phyloP scores from a whole-genome alignment of 768 basidiomycete genomes.

The Trametes cinnabarina region DNA sequence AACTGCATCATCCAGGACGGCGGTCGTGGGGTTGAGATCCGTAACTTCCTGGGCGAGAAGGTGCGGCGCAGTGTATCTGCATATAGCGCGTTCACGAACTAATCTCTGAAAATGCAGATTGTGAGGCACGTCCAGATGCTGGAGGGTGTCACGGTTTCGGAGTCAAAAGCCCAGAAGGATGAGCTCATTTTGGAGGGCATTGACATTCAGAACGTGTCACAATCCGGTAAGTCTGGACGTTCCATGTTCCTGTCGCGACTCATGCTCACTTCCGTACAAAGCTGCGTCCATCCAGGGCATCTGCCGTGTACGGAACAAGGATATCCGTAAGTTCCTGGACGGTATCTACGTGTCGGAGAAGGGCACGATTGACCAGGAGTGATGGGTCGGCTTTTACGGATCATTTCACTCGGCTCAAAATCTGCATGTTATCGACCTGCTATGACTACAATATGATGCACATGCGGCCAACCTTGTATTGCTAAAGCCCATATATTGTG shows the following conservation, averaged over 20 bases:
- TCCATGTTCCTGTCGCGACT: background rate
- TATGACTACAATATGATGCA: constrained; percentile 31
- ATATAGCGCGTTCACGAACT: background rate
- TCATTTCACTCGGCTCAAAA: constrained; percentile 26
- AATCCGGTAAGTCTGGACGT: constrained; percentile 62
- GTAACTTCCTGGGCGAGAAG: constrained; percentile 95
- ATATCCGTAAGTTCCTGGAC: constrained; percentile 98
- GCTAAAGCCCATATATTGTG: background rate
- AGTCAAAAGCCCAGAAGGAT: constrained; percentile 92
- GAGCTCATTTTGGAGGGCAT: constrained; percentile 93
- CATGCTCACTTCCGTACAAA: constrained; percentile 28
- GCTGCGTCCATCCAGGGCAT: constrained; percentile 97
- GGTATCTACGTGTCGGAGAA: constrained; percentile 89
- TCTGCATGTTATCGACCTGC: constrained; percentile 29
- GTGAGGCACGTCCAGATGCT: constrained; percentile 93
- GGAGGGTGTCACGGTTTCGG: constrained; percentile 76
- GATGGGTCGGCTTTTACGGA: constrained; percentile 19
- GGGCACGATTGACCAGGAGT: constrained; percentile 56
- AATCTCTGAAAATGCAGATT: too few species aligned
- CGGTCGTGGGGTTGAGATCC: constrained; percentile 78
- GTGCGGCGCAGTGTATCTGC: constrained; percentile 45
- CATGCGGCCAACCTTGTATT: constrained; percentile 19
- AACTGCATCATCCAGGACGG: constrained; percentile 90
- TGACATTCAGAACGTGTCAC: constrained; percentile 95
- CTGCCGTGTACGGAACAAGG: constrained; percentile 98